Base-by-base conservation (phyloP, 176 grass and related monocot genomes). In the Triticum monococcum region DNA sequence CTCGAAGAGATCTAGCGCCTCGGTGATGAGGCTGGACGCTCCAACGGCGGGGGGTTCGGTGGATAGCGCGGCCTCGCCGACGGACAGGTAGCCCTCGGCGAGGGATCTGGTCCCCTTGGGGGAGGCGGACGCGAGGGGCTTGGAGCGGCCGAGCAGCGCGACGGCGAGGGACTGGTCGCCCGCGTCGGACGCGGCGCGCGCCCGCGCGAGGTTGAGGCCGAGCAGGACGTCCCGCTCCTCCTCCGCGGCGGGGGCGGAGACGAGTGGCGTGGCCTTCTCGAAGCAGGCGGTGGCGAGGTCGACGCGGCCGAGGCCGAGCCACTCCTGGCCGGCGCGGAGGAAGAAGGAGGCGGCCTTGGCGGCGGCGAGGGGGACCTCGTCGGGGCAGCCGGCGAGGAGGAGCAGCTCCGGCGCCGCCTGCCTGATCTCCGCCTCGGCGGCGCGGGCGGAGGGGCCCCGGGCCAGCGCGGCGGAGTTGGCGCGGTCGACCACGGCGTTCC, bases 1-100 rank as follows among this genome's bases (percentile, higher is more conserved):
- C 72, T 96, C 97, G 50, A 94, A 96, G 76, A 99, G 89, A 89
- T 99, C 92, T 52, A 99, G 80, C 20, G 97, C 94, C 78, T 99
- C 92, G 26, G 92, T 85, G 52, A 99, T n/a, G 59, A 96, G 87
- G 82, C 83, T 90, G 80, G 97, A 94, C 18, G 92, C 92, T 75
- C 89, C 84, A 59, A 82, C 43, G 36, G 68, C 81, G 35, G 81
- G 87, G 13, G 84, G 62, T 81, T 93, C 94, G n/a, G 66, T 71
- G 78, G 85, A 37, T 38, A 99, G 86, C 20, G 78, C 54, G 63
- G 78, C 82, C 86, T 85, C 87, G 61, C 90, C 97, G 43, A 92
- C 88, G 60, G 45, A 46, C 63, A 99, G 85, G 92, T 92, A 96
- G 8, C 72, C 87, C 81, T 92, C 87, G 36, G 97, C 97, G 16